Base-by-base conservation (phyloP, 257 asterid species). In the Datura wrightii region DNA sequence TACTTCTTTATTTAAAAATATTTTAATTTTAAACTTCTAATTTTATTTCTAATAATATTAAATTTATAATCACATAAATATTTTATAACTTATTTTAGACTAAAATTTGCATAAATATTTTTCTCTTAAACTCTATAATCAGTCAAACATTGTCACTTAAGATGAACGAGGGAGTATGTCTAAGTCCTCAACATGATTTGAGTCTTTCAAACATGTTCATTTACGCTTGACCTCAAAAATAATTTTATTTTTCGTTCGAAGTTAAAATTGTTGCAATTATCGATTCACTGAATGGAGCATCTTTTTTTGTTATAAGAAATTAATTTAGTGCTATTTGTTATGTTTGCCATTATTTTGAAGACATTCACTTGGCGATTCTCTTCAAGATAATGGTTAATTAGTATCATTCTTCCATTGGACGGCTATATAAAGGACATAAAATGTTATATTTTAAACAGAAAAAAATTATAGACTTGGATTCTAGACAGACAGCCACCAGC, bases 351-450 rank as follows among this genome's bases (percentile, higher is more conserved):
- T 72, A 44, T 72, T 72, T 46, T 19, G 56, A 44, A 44, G 18
- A 44, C 31, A 8, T 18, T 84, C 88, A 60, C 87, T 79, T 87
- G 83, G 82, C 67, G 91, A 89, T 89, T 86, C 86, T 55, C 65
- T 46, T 80, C 34, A 65, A 83, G 90, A 79, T 67, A 82, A 76
- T 83, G 82, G 83, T 85, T 83, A 63, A 44, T 72, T 19, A 71
- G 80, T 44, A 44, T 90, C 90, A 92, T 85, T 87, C 85, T 85
- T 80, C 84, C 86, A 31, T 59, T 72, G 54, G 89, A 85, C 92
- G 60, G 92, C 91, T 91, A 91, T 86, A 87, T 41, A 55, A 55
- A 24, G 39, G 44, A 15, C 62, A 55, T 4, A 85, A 60, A 72
- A 62, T 84, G 84, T 67, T 71, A 71, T 72, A 46, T 44, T 72